A percentile compares a stretch with the other conserved stretches of the same genome.
Conservation (phyloP, 148 eudicot species). For the Polygonum aviculare region DNA sequence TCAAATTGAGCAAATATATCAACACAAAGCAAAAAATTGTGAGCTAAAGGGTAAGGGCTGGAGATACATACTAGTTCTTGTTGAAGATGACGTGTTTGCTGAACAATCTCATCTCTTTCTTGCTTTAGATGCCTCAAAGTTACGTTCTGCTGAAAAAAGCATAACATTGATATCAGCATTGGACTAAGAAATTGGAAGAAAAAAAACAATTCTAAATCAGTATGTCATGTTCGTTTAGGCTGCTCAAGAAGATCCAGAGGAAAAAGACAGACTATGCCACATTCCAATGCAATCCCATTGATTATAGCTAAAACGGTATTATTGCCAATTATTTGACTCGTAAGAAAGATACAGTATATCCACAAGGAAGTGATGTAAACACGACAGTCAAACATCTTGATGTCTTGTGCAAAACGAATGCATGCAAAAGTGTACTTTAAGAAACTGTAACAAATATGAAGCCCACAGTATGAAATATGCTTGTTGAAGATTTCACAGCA, state of each 20-base stretch:
- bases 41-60: not conserved
- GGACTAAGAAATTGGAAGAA: not conserved
- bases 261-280: not conserved
- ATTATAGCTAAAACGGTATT: not conserved
- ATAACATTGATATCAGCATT: conserved; percentile 3
- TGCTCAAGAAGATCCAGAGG: not conserved
- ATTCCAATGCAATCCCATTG: not conserved
- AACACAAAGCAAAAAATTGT: not conserved
- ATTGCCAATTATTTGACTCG: not conserved
- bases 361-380: not conserved
- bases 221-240: not conserved
- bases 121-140: conserved; percentile 47
- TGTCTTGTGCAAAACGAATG: not conserved
- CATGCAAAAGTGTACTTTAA: not conserved
- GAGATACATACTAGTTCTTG: conserved; percentile 52
- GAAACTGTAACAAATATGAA: not conserved
- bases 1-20: not conserved
- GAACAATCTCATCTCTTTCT: conserved; percentile 67
- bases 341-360: not conserved
- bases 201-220: not conserved
- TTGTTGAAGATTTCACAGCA: not conserved
- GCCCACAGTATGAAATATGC: not conserved
- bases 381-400: not conserved
- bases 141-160: conserved; percentile 25
- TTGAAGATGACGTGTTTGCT: conserved; percentile 57